phyloP scores from a whole-genome alignment of 164 flowering plant species.

The Tinospora cordifolia region DNA sequence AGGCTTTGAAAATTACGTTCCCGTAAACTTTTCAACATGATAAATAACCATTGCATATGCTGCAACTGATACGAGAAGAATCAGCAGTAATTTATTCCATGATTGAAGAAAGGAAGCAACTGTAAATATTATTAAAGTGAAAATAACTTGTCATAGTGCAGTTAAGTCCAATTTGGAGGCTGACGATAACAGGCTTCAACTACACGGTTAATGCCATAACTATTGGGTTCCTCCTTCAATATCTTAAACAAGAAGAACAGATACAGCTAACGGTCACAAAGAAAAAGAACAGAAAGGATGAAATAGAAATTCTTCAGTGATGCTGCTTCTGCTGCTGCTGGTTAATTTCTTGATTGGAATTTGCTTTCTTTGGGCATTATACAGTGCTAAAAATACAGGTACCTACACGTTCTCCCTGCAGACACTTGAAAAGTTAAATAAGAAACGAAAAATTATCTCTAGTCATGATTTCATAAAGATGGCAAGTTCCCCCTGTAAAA shows the following conservation, averaged over 20 bases:
- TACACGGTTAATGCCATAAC: background rate
- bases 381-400: background rate
- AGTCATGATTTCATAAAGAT: background rate
- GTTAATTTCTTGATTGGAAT: background rate
- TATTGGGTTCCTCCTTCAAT: background rate
- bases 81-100: background rate
- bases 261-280: background rate
- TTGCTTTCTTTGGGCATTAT: background rate
- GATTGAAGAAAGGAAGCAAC: background rate
- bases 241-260: too few relatives aligned
- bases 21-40: too few relatives aligned
- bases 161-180: background rate
- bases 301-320: background rate
- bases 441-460: slow-evolving; percentile 2
- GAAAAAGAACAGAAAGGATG: background rate
- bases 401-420: slow-evolving; percentile 8
- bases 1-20: too few relatives aligned
- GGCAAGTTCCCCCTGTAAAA: background rate
- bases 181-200: slow-evolving; percentile 1
- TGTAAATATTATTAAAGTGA: background rate
- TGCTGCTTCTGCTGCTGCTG: slow-evolving; percentile 3
- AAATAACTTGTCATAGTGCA: slow-evolving; percentile 1
- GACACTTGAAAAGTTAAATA: background rate
- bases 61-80: background rate
- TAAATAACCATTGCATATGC: too few relatives aligned